These are phyloP conservation scores for Aspergillus jensenii DNA, from an alignment of 2,329 filamentous ascomycete species.

Conservation along the genomic window DNA sequence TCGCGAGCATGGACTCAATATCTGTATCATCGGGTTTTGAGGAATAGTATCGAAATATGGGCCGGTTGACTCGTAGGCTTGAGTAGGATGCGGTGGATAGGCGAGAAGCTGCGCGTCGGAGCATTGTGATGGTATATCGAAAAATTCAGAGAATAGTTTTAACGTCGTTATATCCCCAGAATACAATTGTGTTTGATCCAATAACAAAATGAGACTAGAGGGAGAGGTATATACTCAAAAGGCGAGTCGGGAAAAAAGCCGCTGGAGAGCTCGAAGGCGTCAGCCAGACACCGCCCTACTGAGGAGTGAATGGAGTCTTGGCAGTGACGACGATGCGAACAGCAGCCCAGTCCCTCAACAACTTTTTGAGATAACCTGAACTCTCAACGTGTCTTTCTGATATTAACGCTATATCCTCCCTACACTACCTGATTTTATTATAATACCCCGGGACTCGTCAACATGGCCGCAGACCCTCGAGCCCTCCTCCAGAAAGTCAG, in stretches of 20 bases:
- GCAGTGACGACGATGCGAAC: slow-evolving; percentile 3
- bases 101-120: slow-evolving; percentile 17
- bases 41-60: slow-evolving; percentile 24
- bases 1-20: slow-evolving; percentile 57
- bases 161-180: not conserved
- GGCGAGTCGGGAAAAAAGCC: not conserved
- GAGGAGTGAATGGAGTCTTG: not conserved
- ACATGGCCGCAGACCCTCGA: slow-evolving; percentile 75
- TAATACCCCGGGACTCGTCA: slow-evolving; percentile 15
- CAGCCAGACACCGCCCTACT: not conserved
- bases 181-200: not conserved
- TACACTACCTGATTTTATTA: not conserved
- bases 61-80: not conserved
- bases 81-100: slow-evolving; percentile 13
- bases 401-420: not conserved
- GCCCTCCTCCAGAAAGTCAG: slow-evolving; percentile 74
- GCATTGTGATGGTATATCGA: not conserved
- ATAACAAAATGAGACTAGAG: not conserved
- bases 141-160: not conserved
- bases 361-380: not conserved
- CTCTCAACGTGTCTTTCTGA: not conserved
- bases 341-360: not conserved
- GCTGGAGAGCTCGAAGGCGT: not conserved
- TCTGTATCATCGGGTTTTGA: slow-evolving; percentile 24
- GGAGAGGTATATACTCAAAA: not conserved